Conservation (phyloP, 129 eudicot genomes). For the Sambucus nigra region DNA sequence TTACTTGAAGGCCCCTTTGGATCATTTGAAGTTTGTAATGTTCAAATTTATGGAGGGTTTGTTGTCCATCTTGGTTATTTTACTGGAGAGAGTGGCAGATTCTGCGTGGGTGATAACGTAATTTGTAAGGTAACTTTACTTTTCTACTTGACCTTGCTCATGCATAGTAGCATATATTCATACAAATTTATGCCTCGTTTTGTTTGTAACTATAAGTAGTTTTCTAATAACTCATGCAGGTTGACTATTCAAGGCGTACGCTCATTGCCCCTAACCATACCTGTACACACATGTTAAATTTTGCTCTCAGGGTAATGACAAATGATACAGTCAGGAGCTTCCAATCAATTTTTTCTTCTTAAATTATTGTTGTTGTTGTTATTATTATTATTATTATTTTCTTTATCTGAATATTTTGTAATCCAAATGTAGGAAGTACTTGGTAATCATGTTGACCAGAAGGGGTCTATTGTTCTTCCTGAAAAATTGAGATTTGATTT, state of each 20-base stretch:
- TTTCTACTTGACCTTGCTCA: background rate
- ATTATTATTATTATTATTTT: too few species aligned
- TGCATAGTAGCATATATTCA: background rate
- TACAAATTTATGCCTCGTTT: slow-evolving; percentile 1
- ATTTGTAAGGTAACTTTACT: slow-evolving; percentile 54
- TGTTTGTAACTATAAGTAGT: slow-evolving; percentile 7
- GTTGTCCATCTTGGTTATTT: slow-evolving; percentile 79
- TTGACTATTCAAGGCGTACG: slow-evolving; percentile 70
- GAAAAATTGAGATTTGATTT: slow-evolving; percentile 93
- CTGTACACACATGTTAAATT: slow-evolving; percentile 93
- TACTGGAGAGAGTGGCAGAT: slow-evolving; percentile 40
- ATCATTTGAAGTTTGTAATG: slow-evolving; percentile 59
- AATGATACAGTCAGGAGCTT: background rate
- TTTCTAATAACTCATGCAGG: slow-evolving; percentile 32
- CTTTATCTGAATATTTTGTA: background rate
- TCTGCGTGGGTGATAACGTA: slow-evolving; percentile 62
- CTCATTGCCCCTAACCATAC: slow-evolving; percentile 96
- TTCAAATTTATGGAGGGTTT: slow-evolving; percentile 80
- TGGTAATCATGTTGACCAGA: slow-evolving; percentile 90
- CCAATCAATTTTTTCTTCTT: background rate
- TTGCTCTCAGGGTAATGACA: slow-evolving; percentile 75
- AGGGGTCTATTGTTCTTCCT: slow-evolving; percentile 97
- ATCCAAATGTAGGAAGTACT: slow-evolving; percentile 69
- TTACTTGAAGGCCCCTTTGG: slow-evolving; percentile 63
- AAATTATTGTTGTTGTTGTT: slow-evolving; percentile 1